Evolutionary conservation across 1,284 basidiomycete species (phyloP), one percentile per base, ranked within the genome.

Genomic region (Sanghuangporus weigelae): DNA sequence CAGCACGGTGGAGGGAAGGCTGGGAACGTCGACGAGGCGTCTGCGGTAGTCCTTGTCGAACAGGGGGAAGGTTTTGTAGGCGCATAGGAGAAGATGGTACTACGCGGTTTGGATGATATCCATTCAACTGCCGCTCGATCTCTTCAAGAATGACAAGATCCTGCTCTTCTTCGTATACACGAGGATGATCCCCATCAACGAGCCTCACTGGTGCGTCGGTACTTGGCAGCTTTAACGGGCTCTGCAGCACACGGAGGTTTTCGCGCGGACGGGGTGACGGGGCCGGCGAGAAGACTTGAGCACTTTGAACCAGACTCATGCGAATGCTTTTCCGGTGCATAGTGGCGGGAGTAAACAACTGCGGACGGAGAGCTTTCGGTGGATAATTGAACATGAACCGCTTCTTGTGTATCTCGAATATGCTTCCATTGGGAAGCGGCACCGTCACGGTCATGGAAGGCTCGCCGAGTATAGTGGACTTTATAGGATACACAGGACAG

Each of bases 111-210:
- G 53, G 35, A 38, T 54, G 36, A 39, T 16, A n/a, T 14, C 53
- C 35, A 55, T 63, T 14, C 62, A 67, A 49, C 38, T 70, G 65
- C 42, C 68, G 48, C 36, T 80, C 79, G 21, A 89, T 78, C 56
- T 86, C 81, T 71, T 90, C 88, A 14, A 89, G 74, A 63, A 90
- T 89, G 60, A 90, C 80, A 38, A 90, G 81, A 68, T 90, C 88
- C 63, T 78, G 79, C 42, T 85, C 87, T 63, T 89, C 87, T 69
- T 89, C 82, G 1, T 87, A 79, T 2, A 90, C 86, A 10, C 81
- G 80, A 2, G 87, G 87, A 66, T 83, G 76, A 63, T 86, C 78
- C n/a, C 84, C 84, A 44, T 89, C 81, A 0, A 89, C 86, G 2
- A 90, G 77, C 21, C 68, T 67, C 0, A 79, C 76, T 16, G 73